Conservation (phyloP, 768 basidiomycete genomes). For the Auriscalpium orientale region DNA sequence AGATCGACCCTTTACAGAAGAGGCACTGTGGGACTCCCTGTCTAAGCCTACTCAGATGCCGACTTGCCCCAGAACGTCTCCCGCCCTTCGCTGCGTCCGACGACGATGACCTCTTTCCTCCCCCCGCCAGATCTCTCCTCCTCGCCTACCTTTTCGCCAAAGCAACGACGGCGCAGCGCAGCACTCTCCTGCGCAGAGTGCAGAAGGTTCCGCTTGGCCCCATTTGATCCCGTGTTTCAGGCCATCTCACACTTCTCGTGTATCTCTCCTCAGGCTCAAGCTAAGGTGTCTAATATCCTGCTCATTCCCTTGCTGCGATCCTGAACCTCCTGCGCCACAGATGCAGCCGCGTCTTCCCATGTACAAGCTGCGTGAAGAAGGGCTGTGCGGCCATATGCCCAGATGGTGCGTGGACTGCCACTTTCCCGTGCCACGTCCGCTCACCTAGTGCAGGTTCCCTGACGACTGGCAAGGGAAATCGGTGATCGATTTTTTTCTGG, state of each 20-base stretch:
- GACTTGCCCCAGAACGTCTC: not conserved
- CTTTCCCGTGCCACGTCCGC: not conserved
- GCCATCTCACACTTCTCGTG: constrained; percentile 7
- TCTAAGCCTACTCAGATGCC: not conserved
- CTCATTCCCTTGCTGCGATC: constrained; percentile 4
- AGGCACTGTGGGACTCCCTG: not conserved
- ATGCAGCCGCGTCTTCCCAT: constrained; percentile 61
- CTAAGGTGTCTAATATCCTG: constrained; percentile 42
- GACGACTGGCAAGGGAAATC: constrained; percentile 67
- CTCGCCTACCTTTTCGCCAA: constrained; percentile 12
- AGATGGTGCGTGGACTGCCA: constrained; percentile 33
- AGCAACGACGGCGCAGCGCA: constrained; percentile 29
- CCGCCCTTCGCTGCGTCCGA: constrained; percentile 7
- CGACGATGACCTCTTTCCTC: constrained; percentile 14
- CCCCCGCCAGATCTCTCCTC: constrained; percentile 3
- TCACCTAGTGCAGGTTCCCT: constrained; percentile 44
- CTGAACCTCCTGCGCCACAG: constrained; percentile 22
- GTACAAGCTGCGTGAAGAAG: constrained; percentile 32
- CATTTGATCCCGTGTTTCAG: not conserved
- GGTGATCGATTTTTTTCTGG: constrained; percentile 29
- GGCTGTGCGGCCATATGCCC: constrained; percentile 56
- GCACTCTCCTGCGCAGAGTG: constrained; percentile 65
- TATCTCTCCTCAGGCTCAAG: constrained; percentile 41
- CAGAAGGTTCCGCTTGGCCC: constrained; percentile 39
- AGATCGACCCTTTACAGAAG: not conserved